phyloP scores from a whole-genome alignment of 2,329 filamentous ascomycete genomes.

The Phaeomoniella chlamydospora region DNA sequence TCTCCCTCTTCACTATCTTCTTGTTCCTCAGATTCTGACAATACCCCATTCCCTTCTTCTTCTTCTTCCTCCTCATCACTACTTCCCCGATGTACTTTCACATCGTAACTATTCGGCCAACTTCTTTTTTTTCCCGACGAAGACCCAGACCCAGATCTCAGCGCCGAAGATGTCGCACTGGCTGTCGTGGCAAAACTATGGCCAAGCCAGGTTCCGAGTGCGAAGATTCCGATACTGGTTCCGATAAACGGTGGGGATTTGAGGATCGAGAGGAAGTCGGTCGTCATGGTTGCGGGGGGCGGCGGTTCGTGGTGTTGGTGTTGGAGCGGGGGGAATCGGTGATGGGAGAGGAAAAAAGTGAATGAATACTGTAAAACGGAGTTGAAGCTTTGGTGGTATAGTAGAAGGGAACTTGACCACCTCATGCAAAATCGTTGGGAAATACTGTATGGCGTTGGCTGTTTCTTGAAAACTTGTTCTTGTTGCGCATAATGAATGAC shows the following conservation, averaged over 20 bases:
- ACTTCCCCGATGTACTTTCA: constrained; percentile 26
- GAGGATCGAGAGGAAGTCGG: background rate
- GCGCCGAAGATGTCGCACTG: background rate
- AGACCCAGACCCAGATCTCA: too few relatives aligned
- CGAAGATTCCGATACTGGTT: background rate
- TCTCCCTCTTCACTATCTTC: constrained; percentile 56
- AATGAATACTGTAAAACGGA: too few relatives aligned
- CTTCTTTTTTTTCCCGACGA: constrained; percentile 22
- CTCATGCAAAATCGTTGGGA: too few relatives aligned
- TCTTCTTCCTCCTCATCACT: constrained; percentile 21
- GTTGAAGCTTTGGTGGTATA: too few relatives aligned
- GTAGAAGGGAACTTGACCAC: too few relatives aligned
- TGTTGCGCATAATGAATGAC: too few relatives aligned
- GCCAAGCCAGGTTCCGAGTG: background rate
- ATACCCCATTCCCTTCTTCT: constrained; percentile 5
- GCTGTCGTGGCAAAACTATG: background rate
- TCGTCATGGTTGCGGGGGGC: background rate
- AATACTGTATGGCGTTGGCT: too few relatives aligned
- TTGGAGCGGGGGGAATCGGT: too few relatives aligned
- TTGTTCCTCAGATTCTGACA: constrained; percentile 36
- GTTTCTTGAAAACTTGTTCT: too few relatives aligned
- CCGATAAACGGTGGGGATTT: background rate
- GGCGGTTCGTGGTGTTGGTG: too few relatives aligned
- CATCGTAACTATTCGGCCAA: constrained; percentile 42
- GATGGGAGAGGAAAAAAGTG: too few relatives aligned